Evolutionary conservation across 176 grass and related monocot species (phyloP).

Genomic region (Alopecurus myosuroides): DNA sequence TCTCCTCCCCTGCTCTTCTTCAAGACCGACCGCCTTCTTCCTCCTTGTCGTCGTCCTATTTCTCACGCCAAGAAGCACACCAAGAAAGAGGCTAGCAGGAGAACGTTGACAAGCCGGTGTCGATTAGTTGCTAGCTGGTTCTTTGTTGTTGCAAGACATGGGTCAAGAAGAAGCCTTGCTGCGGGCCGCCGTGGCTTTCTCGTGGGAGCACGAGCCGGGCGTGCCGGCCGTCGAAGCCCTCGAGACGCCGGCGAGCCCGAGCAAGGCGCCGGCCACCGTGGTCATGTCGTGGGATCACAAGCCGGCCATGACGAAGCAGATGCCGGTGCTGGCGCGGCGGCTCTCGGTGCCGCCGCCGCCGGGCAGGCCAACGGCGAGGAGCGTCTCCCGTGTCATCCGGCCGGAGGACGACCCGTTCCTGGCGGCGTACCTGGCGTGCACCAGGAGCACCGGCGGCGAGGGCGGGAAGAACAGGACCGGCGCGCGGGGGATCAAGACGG

Average conservation of each 20-base stretch:
- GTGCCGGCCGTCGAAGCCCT: constrained; percentile 1
- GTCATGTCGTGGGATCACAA: constrained; percentile 58
- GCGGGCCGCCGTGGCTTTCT: constrained; percentile 40
- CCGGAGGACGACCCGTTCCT: constrained; percentile 83
- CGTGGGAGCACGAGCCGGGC: constrained; percentile 49
- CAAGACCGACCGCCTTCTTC: neutral
- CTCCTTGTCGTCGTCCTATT: neutral
- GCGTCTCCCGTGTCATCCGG: constrained; percentile 8
- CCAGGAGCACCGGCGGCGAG: constrained; percentile 22
- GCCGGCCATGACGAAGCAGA: constrained; percentile 20
- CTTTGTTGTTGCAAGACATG: constrained; percentile 3
- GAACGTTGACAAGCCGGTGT: neutral
- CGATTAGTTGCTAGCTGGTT: neutral
- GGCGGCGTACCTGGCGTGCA: constrained; percentile 81
- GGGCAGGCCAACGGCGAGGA: neutral
- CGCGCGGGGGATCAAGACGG: neutral
- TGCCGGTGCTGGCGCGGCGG: neutral
- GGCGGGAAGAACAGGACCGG: neutral
- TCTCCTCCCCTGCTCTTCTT: neutral
- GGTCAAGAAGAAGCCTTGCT: constrained; percentile 21
- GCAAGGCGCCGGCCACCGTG: constrained; percentile 15
- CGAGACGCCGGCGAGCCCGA: neutral
- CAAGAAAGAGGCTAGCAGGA: neutral
- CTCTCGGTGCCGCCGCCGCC: neutral
- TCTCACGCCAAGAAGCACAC: neutral